Evolutionary conservation across 768 basidiomycete genomes (phyloP).

Genomic region (Suillus discolor): DNA sequence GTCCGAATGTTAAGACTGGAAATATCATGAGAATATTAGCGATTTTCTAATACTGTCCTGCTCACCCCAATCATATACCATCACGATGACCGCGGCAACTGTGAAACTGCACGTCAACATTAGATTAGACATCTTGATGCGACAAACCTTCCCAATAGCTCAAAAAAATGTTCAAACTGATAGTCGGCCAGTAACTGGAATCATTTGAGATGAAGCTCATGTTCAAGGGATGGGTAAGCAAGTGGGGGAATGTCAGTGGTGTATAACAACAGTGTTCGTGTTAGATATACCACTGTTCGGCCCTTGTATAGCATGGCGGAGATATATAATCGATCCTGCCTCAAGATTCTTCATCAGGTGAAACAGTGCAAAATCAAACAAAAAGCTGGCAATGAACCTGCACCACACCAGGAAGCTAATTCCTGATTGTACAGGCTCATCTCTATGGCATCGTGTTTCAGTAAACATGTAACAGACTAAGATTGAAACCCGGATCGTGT

Average conservation of each 20-base stretch:
- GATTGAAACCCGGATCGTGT: too few relatives aligned
- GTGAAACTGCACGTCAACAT: not conserved
- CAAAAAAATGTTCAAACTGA: not conserved
- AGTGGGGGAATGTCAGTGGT: not conserved
- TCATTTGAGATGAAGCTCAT: not conserved
- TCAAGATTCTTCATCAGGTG: too few relatives aligned
- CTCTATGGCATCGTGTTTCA: too few relatives aligned
- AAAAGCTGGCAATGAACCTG: too few relatives aligned
- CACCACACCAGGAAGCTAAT: too few relatives aligned
- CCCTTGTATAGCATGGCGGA: not conserved
- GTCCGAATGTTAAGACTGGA: not conserved
- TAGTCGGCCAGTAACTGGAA: not conserved
- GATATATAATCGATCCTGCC: too few relatives aligned
- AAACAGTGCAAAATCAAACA: not conserved
- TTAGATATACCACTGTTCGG: not conserved
- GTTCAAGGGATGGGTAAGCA: not conserved
- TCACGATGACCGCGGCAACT: not conserved
- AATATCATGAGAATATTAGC: not conserved
- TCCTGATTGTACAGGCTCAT: too few relatives aligned
- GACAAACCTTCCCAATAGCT: not conserved
- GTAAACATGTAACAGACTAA: too few relatives aligned
- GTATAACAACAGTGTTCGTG: not conserved
- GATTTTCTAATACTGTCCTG: not conserved
- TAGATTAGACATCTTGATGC: not conserved
- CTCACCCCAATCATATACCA: not conserved